Conservation (phyloP, 2,329 filamentous ascomycete species). For the Curvularia eragrostidis region DNA sequence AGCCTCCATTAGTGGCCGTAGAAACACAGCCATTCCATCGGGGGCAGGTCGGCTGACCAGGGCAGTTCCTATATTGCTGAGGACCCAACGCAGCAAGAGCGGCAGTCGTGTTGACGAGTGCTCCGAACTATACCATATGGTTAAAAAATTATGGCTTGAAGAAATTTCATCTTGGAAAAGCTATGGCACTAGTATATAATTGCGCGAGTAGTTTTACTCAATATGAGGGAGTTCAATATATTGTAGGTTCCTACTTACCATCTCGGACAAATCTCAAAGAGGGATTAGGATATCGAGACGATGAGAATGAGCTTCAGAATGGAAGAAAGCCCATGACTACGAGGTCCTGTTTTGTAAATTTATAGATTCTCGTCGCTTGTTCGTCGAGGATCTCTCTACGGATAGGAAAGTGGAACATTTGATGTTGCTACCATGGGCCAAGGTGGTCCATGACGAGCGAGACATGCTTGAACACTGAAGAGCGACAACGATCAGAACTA, state of each 20-base stretch:
- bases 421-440: conserved; percentile 7
- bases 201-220: too few species aligned
- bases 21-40: conserved; percentile 16
- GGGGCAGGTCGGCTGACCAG: conserved; percentile 15
- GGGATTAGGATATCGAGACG: background rate
- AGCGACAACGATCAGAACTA: background rate
- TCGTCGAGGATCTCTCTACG: background rate
- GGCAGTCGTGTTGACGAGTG: conserved; percentile 1
- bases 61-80: conserved; percentile 8
- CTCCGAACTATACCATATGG: conserved; percentile 1
- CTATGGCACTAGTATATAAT: too few species aligned
- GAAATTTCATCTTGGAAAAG: background rate
- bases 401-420: background rate
- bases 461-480: background rate
- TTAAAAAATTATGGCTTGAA: background rate
- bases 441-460: background rate
- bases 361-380: background rate
- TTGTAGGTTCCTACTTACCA: conserved; percentile 4
- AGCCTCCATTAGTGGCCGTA: conserved; percentile 15
- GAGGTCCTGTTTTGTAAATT: background rate
- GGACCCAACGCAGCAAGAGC: conserved; percentile 1
- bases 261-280: background rate
- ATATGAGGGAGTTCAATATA: background rate
- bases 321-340: too few species aligned
- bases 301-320: background rate